These are phyloP conservation scores for Ogataea methanolica DNA, from an alignment of 805 yeast genomes.

Conservation along the genomic window DNA sequence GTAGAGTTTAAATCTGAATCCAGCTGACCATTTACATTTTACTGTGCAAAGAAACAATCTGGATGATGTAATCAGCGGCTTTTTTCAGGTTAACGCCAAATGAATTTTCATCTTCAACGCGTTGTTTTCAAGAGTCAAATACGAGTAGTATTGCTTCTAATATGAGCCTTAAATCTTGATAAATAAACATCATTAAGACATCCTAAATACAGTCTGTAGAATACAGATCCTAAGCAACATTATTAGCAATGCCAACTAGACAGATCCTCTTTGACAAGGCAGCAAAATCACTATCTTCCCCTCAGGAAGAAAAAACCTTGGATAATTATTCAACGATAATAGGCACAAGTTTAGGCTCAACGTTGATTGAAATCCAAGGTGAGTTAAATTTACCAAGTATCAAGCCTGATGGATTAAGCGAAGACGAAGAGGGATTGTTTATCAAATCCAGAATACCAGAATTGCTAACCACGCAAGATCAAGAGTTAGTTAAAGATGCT, in stretches of 20 bases:
- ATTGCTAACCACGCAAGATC: conserved; percentile 2
- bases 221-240: background rate
- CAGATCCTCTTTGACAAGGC: conserved; percentile 16
- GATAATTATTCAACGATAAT: conserved; percentile 25
- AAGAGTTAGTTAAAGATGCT: conserved; percentile 30
- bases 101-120: too few species aligned
- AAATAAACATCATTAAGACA: too few species aligned
- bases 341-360: conserved; percentile 54
- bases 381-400: conserved; percentile 49
- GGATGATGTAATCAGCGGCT: too few species aligned
- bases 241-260: conserved; percentile 22
- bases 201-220: too few species aligned
- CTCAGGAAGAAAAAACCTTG: background rate
- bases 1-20: too few species aligned
- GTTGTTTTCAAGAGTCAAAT: too few species aligned
- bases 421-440: conserved; percentile 33
- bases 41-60: too few species aligned
- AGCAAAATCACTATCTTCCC: conserved; percentile 4
- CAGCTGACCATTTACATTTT: too few species aligned
- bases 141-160: too few species aligned
- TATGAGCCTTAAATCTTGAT: too few species aligned
- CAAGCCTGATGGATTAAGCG: conserved; percentile 28
- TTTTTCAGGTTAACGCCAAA: too few species aligned
- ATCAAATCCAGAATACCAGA: conserved; percentile 25
- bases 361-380: conserved; percentile 70